Base-by-base conservation (phyloP, 305 asterid species). In the Ajuga reptans region DNA sequence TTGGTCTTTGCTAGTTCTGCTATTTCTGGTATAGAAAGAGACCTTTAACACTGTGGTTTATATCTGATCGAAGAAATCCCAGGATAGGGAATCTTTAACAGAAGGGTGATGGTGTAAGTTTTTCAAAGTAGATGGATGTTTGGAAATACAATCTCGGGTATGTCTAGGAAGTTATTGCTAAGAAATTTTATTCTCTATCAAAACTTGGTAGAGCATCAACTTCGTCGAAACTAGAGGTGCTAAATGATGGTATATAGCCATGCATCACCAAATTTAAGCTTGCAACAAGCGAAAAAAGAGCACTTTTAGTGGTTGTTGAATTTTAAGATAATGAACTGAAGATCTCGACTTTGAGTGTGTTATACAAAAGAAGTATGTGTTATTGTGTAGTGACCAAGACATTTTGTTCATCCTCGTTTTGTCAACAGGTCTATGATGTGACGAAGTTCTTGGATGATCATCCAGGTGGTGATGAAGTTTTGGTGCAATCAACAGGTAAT, bases 401-500 rank as follows among this genome's bases (percentile, higher is more conserved):
- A 11, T 42, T 47, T 49, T 62, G n/a, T 55, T 16, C 45, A 3
- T 66, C 27, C 56, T 51, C 21, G 8, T 12, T 46, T 75, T 52
- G 27, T 72, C 66, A 86, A 78, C 80, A 87, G 97, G 94, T 88
- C 61, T 90, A 85, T 42, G 87, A 90, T 62, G 95, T 90, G 81
- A 90, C 95, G 1, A 88, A 81, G 55, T 90, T 86, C 84, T 73
- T 90, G 89, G 96, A 88, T 47, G 95, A 88, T 76, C 97, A 90
- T 77, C 97, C 96, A 0, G 97, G 97, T 33, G 97, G 97, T 9
- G 97, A 90, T 37, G 95, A 90, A 68, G 96, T 90, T 66, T 71
- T 90, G 83, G 43, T 88, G 77, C 77, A 89, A 67, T 83, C 92
- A 64, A 85, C 96, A 66, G 97, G 97, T 90, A 72, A 68, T 6